Base-by-base conservation (phyloP, 768 basidiomycete genomes). In the Termitomyces sp. region DNA sequence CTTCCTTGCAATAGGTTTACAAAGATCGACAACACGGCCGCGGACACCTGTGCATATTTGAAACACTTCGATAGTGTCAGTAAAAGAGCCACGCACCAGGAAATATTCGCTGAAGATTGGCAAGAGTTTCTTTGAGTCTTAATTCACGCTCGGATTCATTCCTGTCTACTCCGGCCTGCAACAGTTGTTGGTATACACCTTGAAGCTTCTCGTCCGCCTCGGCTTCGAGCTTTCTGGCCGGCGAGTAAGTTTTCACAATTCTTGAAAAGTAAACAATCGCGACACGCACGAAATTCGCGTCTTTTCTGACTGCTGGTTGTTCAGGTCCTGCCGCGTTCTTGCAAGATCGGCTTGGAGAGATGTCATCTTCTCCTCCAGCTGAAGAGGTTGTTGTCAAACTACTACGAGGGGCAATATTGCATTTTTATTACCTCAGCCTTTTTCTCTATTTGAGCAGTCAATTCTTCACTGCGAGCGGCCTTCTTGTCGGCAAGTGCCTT, bases 121-220 rank as follows among this genome's bases (percentile, higher is more conserved):
- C 73, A 30, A 98, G 74, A 0, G 87, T 92, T 67, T 98, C 95
- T 68, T 94, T 96, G 56, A 96, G 75, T 66, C 79, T 86, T 5
- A 72, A 77, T 64, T 98, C 95, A 23, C 86, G 80, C 66, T 98
- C 93, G 0, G 86, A 86, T 70, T 97, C 92, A 46, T 85, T 84
- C 70, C 77, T 87, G 65, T 98, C 95, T 0, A 91, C 86, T 30
- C 93, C 91, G 1, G 95, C 95, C 67, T 95, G 90, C 14, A 94
- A 75, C 3, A 99, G 80, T 65, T 97, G 87, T 47, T 85, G 80
- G 65, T 91, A 89, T 3, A 91, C 79, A 14, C 84, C 85, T 51
- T 85, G 79, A 5, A 99, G 81, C 67, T 95, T 94, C 71, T 96
- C 96, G 67, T 96, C 95, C 26, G 88, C 82, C 64, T 99, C 95